phyloP scores from a whole-genome alignment of 257 asterid genomes.

The Nicotiana knightiana region DNA sequence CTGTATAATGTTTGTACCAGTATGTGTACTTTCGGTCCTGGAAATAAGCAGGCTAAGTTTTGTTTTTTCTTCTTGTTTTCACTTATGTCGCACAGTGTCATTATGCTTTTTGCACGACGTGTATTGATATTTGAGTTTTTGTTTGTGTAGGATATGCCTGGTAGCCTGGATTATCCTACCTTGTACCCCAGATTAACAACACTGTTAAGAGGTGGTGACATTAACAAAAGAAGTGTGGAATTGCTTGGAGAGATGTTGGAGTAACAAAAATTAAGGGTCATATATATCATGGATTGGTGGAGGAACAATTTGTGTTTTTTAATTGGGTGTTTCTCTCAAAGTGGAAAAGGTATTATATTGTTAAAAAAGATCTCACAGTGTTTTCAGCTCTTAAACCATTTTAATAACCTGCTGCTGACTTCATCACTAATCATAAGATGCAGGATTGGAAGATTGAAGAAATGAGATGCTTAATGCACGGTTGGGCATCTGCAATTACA shows the following conservation, averaged over 20 bases:
- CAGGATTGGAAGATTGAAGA: not conserved
- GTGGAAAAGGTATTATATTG: constrained; percentile 6
- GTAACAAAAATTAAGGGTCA: constrained; percentile 54
- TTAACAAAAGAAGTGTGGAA: constrained; percentile 76
- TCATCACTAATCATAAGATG: not conserved
- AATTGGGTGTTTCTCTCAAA: not conserved
- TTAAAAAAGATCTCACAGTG: not conserved
- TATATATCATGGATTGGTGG: constrained; percentile 15
- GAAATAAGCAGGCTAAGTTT: not conserved
- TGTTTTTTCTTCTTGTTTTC: not conserved
- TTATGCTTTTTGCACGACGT: not conserved
- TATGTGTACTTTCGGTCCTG: not conserved
- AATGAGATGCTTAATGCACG: not conserved
- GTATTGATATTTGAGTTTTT: constrained; percentile 6
- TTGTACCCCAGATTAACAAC: constrained; percentile 75
- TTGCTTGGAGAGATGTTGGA: constrained; percentile 92
- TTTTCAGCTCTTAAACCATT: not conserved
- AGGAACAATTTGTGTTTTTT: not conserved
- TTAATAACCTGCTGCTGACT: not conserved
- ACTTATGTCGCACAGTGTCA: not conserved
- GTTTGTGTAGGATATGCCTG: constrained; percentile 52
- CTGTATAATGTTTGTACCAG: not conserved
- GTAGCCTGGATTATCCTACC: constrained; percentile 47
- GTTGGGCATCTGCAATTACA: not conserved
- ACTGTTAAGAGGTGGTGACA: constrained; percentile 69